Conservation (phyloP, 257 asterid species). For the Sherardia arvensis region DNA sequence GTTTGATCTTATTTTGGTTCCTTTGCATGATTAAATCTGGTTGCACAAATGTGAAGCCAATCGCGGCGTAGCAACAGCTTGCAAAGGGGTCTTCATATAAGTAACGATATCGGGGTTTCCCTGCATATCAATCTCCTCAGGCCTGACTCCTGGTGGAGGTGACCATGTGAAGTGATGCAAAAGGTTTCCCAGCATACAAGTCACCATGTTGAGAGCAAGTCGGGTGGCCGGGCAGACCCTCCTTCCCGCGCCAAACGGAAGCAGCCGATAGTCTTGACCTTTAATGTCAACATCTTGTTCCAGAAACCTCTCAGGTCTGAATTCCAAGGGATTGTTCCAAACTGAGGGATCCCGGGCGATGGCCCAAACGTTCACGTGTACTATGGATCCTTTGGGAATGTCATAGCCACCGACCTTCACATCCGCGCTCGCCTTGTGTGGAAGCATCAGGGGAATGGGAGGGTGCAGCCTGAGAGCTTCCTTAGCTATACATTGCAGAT, state of each 20-base stretch:
- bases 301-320: slow-evolving; percentile 67
- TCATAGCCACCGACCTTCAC: slow-evolving; percentile 76
- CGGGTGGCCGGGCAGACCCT: slow-evolving; percentile 80
- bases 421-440: slow-evolving; percentile 54
- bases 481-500: slow-evolving; percentile 52
- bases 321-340: slow-evolving; percentile 62
- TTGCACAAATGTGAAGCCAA: slow-evolving; percentile 46
- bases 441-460: slow-evolving; percentile 77
- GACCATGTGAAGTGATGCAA: slow-evolving; percentile 59
- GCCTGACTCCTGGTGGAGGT: slow-evolving; percentile 38
- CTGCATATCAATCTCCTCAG: slow-evolving; percentile 66
- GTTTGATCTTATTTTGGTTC: too few relatives aligned
- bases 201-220: slow-evolving; percentile 50
- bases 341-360: slow-evolving; percentile 58
- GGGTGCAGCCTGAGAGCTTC: slow-evolving; percentile 73
- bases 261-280: slow-evolving; percentile 66
- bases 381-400: slow-evolving; percentile 65
- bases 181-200: slow-evolving; percentile 63
- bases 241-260: slow-evolving; percentile 82
- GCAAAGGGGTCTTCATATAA: slow-evolving; percentile 58
- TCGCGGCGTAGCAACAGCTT: slow-evolving; percentile 56
- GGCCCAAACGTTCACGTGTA: slow-evolving; percentile 79
- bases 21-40: too few relatives aligned
- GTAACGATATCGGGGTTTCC: slow-evolving; percentile 80
- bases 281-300: slow-evolving; percentile 78